Conservation (phyloP, 441 rosid species). For the Isatis lusitanica region DNA sequence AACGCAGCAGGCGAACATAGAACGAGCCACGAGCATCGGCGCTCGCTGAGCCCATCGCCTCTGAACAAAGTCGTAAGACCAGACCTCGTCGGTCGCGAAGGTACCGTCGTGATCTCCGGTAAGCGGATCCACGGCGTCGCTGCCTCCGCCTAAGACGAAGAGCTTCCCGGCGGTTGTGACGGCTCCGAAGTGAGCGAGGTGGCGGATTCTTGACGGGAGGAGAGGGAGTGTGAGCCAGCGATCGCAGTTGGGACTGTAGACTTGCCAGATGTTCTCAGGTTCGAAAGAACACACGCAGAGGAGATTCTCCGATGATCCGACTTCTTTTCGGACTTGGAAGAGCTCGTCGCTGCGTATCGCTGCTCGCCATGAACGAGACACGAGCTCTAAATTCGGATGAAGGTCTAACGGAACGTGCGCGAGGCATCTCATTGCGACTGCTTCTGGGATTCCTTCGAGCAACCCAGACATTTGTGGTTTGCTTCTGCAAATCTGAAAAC, state of each 20-base stretch:
- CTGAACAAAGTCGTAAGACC: constrained; percentile 77
- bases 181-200: constrained; percentile 80
- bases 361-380: constrained; percentile 84
- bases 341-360: constrained; percentile 75
- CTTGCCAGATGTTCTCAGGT: constrained; percentile 95
- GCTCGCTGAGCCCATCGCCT: constrained; percentile 64
- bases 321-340: constrained; percentile 69
- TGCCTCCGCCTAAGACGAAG: constrained; percentile 91
- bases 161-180: constrained; percentile 67
- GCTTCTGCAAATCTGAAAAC: too few relatives aligned
- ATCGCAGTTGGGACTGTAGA: constrained; percentile 74
- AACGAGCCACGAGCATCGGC: constrained; percentile 86
- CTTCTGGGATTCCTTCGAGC: constrained; percentile 91
- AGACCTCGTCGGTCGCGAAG: constrained; percentile 88
- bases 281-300: constrained; percentile 85
- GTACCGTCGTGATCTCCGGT: constrained; percentile 96
- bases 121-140: constrained; percentile 85
- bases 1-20: constrained; percentile 93
- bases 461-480: constrained; percentile 63
- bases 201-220: constrained; percentile 84
- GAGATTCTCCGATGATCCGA: constrained; percentile 65
- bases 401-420: constrained; percentile 77
- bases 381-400: constrained; percentile 77
- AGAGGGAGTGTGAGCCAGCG: constrained; percentile 89
- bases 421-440: constrained; percentile 85